Conservation (phyloP, 805 yeast species). For the Lachancea waltii region DNA sequence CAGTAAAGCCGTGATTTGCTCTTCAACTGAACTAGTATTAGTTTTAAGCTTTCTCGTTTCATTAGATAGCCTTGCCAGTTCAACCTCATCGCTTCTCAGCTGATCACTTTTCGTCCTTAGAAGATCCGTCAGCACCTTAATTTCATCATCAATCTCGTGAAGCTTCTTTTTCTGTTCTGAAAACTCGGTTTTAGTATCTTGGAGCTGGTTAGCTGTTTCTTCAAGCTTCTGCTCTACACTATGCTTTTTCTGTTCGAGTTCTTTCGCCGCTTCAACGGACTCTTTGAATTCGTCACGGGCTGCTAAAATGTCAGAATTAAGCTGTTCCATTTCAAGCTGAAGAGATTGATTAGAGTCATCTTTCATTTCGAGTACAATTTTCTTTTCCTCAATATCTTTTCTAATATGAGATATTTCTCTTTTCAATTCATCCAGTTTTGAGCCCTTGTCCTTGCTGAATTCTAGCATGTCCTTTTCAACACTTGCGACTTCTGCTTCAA, state of each 20-base stretch:
- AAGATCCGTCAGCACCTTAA: slow-evolving; percentile 48
- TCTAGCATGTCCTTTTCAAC: slow-evolving; percentile 78
- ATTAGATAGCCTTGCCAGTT: slow-evolving; percentile 48
- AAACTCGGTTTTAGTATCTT: slow-evolving; percentile 25
- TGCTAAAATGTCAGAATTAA: slow-evolving; percentile 46
- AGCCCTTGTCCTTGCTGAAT: slow-evolving; percentile 70
- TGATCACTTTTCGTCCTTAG: slow-evolving; percentile 38
- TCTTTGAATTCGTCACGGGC: slow-evolving; percentile 39
- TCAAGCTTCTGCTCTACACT: slow-evolving; percentile 25
- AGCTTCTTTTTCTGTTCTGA: slow-evolving; percentile 46
- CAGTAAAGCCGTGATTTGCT: slow-evolving; percentile 40
- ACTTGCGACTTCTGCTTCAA: slow-evolving; percentile 39
- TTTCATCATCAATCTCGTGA: slow-evolving; percentile 69
- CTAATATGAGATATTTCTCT: slow-evolving; percentile 42
- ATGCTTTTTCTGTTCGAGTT: slow-evolving; percentile 29
- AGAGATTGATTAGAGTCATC: slow-evolving; percentile 54
- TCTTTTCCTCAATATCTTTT: slow-evolving; percentile 32
- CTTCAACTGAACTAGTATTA: slow-evolving; percentile 33
- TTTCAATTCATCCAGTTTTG: slow-evolving; percentile 63
- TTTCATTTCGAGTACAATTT: slow-evolving; percentile 38
- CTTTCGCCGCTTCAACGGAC: slow-evolving; percentile 27
- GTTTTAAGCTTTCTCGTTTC: slow-evolving; percentile 45
- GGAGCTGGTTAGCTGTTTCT: slow-evolving; percentile 18
- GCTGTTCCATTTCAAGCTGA: slow-evolving; percentile 67
- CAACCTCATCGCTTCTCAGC: slow-evolving; percentile 43